phyloP scores from a whole-genome alignment of 345 rosid species.

The Raphanus sativus region DNA sequence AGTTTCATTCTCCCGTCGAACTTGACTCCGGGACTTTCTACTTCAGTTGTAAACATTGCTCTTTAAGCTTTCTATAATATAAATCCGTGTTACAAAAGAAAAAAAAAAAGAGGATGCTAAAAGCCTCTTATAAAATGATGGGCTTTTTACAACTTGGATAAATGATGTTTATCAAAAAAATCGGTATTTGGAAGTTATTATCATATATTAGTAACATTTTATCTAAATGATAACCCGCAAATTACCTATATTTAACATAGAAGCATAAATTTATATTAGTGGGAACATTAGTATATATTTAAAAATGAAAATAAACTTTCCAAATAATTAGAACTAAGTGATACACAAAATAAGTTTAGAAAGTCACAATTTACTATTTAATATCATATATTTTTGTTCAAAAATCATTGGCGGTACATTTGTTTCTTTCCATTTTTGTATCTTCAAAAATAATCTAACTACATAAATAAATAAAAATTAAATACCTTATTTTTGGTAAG shows the following conservation, averaged over 20 bases:
- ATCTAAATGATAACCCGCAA: background rate
- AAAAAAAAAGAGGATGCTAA: background rate
- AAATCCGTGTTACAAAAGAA: too few species aligned
- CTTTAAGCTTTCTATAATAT: background rate
- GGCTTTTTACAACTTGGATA: background rate
- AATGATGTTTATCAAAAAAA: too few species aligned
- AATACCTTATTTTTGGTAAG: too few species aligned
- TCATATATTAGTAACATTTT: background rate
- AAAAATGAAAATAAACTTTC: background rate
- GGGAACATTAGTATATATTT: background rate
- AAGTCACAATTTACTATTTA: background rate
- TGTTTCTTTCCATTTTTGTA: too few species aligned
- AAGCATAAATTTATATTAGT: background rate
- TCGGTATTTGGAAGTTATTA: too few species aligned
- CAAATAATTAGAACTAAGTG: background rate
- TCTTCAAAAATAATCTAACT: background rate
- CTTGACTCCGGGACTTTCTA: too few species aligned
- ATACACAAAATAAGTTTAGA: too few species aligned
- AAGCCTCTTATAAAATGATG: background rate
- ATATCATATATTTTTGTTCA: background rate
- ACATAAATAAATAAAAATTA: background rate
- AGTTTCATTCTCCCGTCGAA: too few species aligned
- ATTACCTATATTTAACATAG: background rate
- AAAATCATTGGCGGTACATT: background rate
- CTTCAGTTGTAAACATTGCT: too few species aligned